Conservation (phyloP, 2,329 filamentous ascomycete genomes). For the Escovopsis sp. region DNA sequence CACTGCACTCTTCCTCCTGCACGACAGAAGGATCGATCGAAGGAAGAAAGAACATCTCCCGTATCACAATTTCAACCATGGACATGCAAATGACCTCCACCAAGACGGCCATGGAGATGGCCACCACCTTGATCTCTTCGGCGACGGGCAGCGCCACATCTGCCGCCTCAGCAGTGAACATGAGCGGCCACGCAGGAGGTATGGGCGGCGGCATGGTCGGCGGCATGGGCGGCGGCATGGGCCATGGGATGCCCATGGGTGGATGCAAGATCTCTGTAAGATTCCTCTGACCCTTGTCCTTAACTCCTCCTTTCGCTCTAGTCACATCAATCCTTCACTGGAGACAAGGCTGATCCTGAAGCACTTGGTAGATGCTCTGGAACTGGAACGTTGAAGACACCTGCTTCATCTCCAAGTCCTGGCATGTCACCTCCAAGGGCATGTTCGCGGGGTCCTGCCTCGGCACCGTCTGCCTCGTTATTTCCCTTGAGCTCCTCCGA, state of each 20-base stretch:
- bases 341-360: background rate
- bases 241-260: slow-evolving; percentile 15
- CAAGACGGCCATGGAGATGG: slow-evolving; percentile 4
- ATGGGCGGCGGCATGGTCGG: slow-evolving; percentile 7
- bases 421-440: slow-evolving; percentile 53
- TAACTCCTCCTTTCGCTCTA: background rate
- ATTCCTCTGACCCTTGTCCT: background rate
- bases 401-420: slow-evolving; percentile 53
- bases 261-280: slow-evolving; percentile 26
- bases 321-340: background rate
- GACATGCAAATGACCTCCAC: background rate
- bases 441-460: slow-evolving; percentile 74
- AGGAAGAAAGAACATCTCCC: no score
- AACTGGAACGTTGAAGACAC: slow-evolving; percentile 62
- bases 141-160: background rate
- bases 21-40: no score
- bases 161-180: background rate
- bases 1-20: no score
- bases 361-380: slow-evolving; percentile 52
- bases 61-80: background rate
- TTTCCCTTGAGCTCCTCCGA: slow-evolving; percentile 58
- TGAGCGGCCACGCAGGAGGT: slow-evolving; percentile 2
- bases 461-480: slow-evolving; percentile 59
- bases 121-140: slow-evolving; percentile 1
- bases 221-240: slow-evolving; percentile 5